Conservation (phyloP, 2,329 filamentous ascomycete genomes). For the Beauveria rudraprayagi region DNA sequence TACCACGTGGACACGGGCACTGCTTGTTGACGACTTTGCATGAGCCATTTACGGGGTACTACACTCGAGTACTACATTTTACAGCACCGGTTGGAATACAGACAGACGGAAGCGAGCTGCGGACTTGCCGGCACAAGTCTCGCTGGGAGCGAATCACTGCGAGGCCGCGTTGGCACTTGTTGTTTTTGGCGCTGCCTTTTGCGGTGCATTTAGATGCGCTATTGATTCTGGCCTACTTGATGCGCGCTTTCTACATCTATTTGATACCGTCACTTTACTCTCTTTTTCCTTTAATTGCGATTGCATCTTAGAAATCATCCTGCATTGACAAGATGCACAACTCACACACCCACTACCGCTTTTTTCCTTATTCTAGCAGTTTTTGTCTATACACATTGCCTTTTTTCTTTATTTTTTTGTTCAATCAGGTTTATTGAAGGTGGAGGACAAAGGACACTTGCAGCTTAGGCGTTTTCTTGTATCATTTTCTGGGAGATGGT, state of each 20-base stretch:
- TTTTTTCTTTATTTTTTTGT: neutral
- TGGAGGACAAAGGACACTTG: neutral
- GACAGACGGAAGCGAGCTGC: neutral
- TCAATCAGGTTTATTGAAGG: neutral
- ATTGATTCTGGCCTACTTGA: neutral
- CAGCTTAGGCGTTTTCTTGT: neutral
- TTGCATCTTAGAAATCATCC: conserved; percentile 5
- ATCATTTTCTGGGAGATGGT: neutral
- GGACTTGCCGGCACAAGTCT: conserved; percentile 4
- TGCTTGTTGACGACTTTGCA: conserved; percentile 39
- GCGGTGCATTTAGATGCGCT: neutral
- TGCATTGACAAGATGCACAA: neutral
- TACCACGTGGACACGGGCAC: conserved; percentile 2
- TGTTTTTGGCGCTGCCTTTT: neutral
- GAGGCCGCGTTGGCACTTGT: neutral
- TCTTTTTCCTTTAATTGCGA: conserved; percentile 3
- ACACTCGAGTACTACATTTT: conserved; percentile 10
- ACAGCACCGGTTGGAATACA: conserved; percentile 6
- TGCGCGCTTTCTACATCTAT: neutral
- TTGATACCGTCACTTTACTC: neutral
- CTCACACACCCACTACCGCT: neutral
- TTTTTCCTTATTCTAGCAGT: neutral
- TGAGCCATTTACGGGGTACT: conserved; percentile 38
- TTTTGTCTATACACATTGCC: conserved; percentile 2
- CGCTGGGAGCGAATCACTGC: neutral